Evolutionary conservation across 2,329 filamentous ascomycete genomes (phyloP).

Genomic region (Knoxdaviesia capensis): DNA sequence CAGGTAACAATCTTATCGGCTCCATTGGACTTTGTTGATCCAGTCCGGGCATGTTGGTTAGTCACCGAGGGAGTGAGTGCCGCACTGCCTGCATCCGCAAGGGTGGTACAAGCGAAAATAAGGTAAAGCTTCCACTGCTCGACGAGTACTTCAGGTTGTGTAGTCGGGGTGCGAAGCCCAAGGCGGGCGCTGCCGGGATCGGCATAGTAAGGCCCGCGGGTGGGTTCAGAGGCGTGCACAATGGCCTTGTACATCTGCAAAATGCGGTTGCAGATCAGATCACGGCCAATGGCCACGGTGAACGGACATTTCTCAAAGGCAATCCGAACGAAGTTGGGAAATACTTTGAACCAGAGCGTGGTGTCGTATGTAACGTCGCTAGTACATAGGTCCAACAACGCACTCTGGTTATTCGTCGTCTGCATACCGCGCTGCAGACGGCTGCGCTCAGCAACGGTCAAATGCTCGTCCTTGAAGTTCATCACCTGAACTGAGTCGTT

Average conservation of each 20-base stretch:
- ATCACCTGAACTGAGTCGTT: conserved; percentile 75
- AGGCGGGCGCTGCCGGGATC: conserved; percentile 33
- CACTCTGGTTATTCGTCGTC: conserved; percentile 64
- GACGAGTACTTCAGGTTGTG: conserved; percentile 69
- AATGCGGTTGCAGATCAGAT: conserved; percentile 81
- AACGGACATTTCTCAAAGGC: conserved; percentile 83
- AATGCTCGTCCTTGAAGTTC: conserved; percentile 77
- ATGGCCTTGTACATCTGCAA: conserved; percentile 85
- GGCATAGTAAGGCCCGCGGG: conserved; percentile 40
- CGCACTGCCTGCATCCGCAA: conserved; percentile 57
- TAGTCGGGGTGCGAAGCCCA: conserved; percentile 35
- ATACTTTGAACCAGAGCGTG: conserved; percentile 93
- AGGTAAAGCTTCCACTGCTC: conserved; percentile 98
- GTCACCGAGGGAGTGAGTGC: conserved; percentile 24
- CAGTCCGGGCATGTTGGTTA: conserved; percentile 60
- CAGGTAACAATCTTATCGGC: conserved; percentile 72
- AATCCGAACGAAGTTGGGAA: conserved; percentile 81
- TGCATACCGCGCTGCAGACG: conserved; percentile 78
- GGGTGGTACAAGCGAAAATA: conserved; percentile 88
- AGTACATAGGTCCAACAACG: conserved; percentile 80
- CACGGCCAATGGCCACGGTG: conserved; percentile 73
- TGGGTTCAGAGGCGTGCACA: conserved; percentile 54
- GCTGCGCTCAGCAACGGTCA: conserved; percentile 83
- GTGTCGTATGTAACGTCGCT: conserved; percentile 91
- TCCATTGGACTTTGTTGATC: conserved; percentile 48